Percentiles rank a stretch among this genome's conserved stretches.
Evolutionary conservation across 352 stramenopile genomes (phyloP).

Genomic region (Peronosclerospora sorghi): DNA sequence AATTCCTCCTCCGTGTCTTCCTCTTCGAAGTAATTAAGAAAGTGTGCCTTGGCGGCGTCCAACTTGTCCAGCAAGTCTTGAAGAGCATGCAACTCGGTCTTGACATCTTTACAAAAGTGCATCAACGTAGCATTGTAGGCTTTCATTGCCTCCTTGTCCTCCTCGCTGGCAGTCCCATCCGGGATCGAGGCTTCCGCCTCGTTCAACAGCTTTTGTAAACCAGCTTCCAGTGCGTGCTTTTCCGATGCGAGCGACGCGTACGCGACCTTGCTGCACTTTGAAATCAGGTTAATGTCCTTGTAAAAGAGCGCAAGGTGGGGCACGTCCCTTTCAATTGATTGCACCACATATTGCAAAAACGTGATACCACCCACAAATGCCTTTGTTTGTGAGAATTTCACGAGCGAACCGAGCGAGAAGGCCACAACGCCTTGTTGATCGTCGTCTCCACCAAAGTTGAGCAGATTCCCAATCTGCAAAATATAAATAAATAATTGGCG

Average conservation of each 20-base stretch:
- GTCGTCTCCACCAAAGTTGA: conserved; percentile 61
- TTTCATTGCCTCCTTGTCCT: conserved; percentile 20
- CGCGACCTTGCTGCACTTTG: conserved; percentile 64
- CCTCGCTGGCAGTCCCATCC: conserved; percentile 11
- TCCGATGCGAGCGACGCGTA: conserved; percentile 51
- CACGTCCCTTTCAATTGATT: conserved; percentile 74
- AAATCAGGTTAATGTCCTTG: conserved; percentile 63
- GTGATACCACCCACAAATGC: conserved; percentile 73
- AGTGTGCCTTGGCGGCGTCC: conserved; percentile 49
- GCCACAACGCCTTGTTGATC: conserved; percentile 31
- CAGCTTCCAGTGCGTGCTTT: conserved; percentile 59
- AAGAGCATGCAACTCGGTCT: conserved; percentile 42
- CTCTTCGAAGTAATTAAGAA: conserved; percentile 79
- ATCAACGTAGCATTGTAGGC: conserved; percentile 37
- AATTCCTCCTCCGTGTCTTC: conserved; percentile 61
- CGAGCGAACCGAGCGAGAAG: conserved; percentile 67
- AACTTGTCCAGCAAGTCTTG: conserved; percentile 41
- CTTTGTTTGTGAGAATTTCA: conserved; percentile 83
- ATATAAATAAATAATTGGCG: conserved; percentile 83
- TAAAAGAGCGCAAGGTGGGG: conserved; percentile 65
- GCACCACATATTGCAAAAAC: conserved; percentile 80
- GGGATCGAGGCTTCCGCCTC: conserved; percentile 30
- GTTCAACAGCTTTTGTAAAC: conserved; percentile 37
- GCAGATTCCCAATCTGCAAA: conserved; percentile 65
- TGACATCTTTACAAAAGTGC: conserved; percentile 49